Percentiles rank a stretch among this genome's conserved stretches.
phyloP scores from a whole-genome alignment of 768 basidiomycete genomes.

The Glaciozyma martinii region DNA sequence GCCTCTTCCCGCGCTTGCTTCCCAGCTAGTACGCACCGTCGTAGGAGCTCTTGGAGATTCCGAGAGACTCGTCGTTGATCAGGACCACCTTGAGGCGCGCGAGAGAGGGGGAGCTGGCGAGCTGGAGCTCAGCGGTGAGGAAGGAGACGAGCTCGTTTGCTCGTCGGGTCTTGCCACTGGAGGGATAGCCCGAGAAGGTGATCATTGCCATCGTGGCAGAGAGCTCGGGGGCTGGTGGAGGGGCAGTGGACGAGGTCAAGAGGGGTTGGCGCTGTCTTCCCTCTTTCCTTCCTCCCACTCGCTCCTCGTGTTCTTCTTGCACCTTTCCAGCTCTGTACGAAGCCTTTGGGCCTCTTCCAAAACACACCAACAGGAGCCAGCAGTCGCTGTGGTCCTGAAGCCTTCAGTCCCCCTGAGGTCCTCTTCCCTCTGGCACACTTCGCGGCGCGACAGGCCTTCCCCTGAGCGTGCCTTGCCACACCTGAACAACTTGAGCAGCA shows the following conservation, averaged over 20 bases:
- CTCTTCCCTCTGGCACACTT: too few relatives aligned
- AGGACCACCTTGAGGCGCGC: slow-evolving; percentile 16
- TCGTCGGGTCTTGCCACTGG: slow-evolving; percentile 72
- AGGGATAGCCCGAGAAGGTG: slow-evolving; percentile 79
- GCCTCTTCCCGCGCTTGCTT: not conserved
- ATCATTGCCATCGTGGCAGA: slow-evolving; percentile 67
- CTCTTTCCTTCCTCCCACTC: too few relatives aligned
- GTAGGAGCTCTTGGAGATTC: slow-evolving; percentile 24
- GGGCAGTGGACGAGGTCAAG: not conserved
- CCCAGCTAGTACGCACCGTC: slow-evolving; percentile 25
- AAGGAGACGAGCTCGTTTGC: slow-evolving; percentile 55
- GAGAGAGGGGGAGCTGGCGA: slow-evolving; percentile 14
- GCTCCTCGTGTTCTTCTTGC: too few relatives aligned
- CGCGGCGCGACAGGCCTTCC: too few relatives aligned
- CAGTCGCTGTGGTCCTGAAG: too few relatives aligned
- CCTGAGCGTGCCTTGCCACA: too few relatives aligned
- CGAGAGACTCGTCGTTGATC: slow-evolving; percentile 34
- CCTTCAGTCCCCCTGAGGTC: too few relatives aligned
- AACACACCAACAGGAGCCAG: too few relatives aligned
- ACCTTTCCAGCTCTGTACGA: too few relatives aligned
- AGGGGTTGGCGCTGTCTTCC: too few relatives aligned
- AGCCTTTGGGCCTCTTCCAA: too few relatives aligned
- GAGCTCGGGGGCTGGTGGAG: not conserved
- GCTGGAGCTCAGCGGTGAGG: slow-evolving; percentile 45
- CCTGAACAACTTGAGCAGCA: too few relatives aligned